phyloP scores from a whole-genome alignment of 257 asterid species.

The Solanum lignicaule region DNA sequence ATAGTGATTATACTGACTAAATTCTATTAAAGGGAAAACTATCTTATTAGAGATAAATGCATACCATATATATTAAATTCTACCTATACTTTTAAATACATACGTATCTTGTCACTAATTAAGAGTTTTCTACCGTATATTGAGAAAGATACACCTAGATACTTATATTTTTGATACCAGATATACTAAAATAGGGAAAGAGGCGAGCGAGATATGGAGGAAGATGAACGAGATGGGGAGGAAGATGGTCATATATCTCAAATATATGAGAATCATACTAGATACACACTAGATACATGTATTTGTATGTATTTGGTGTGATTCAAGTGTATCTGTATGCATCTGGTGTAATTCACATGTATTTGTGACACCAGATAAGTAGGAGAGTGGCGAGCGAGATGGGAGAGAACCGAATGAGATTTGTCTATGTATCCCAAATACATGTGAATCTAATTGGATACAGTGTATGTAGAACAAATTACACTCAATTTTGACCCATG shows the following conservation, averaged over 20 bases:
- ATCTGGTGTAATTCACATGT: not conserved
- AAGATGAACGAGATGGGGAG: not conserved
- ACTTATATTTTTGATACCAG: too few relatives aligned
- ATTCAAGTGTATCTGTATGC: not conserved
- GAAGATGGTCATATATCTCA: not conserved
- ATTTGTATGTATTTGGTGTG: not conserved
- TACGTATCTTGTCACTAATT: not conserved
- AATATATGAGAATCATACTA: not conserved
- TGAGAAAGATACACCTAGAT: too few relatives aligned
- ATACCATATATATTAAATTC: not conserved
- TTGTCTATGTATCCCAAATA: too few relatives aligned
- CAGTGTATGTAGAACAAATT: too few relatives aligned
- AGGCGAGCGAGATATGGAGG: not conserved
- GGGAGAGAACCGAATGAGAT: not conserved
- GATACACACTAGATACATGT: not conserved
- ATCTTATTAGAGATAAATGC: not conserved
- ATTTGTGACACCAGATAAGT: not conserved
- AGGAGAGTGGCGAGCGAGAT: not conserved
- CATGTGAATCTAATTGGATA: not conserved
- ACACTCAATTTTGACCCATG: not conserved
- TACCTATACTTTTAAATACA: not conserved
- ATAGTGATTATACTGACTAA: not conserved
- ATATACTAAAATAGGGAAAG: not conserved
- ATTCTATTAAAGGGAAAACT: too few relatives aligned
- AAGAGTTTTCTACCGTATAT: not conserved